Percentiles rank a stretch among this genome's conserved stretches.
phyloP scores from a whole-genome alignment of 768 basidiomycete species.

The Dioszegia crocea region DNA sequence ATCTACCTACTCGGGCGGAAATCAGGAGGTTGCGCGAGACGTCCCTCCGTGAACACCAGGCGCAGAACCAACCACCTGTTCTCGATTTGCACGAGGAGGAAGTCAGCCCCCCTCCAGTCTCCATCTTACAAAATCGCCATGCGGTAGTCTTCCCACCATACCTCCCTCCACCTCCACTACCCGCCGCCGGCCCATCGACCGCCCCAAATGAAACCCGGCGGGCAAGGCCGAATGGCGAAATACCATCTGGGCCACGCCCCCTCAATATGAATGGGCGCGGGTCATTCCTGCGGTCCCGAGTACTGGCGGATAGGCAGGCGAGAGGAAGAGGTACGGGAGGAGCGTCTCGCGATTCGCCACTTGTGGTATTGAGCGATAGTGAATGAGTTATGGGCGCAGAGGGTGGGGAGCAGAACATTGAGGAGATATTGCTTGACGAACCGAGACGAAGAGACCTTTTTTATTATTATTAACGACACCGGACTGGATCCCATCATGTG shows the following conservation, averaged over 20 bases:
- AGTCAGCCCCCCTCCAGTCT: not conserved
- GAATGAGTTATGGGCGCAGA: constrained; percentile 2
- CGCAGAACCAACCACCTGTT: not conserved
- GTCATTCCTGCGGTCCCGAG: not conserved
- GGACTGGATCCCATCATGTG: too few species aligned
- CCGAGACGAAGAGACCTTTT: too few species aligned
- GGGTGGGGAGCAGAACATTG: not conserved
- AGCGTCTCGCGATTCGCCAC: constrained; percentile 16
- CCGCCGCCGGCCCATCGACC: not conserved
- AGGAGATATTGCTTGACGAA: too few species aligned
- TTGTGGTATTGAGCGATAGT: constrained; percentile 29
- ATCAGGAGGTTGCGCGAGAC: constrained; percentile 24
- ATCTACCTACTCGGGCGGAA: constrained; percentile 12
- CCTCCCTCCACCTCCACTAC: not conserved
- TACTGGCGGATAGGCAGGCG: constrained; percentile 22
- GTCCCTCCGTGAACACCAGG: not conserved
- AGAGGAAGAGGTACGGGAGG: constrained; percentile 20
- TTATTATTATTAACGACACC: not conserved
- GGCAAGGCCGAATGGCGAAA: not conserved
- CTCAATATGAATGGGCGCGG: not conserved
- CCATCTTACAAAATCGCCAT: not conserved
- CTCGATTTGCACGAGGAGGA: constrained; percentile 6
- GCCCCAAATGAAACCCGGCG: not conserved
- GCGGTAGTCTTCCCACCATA: not conserved
- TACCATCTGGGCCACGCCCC: not conserved